A percentile compares a stretch with the other conserved stretches of the same genome.
Conservation (phyloP, 148 eudicot genomes). For the Camellia sinensis region DNA sequence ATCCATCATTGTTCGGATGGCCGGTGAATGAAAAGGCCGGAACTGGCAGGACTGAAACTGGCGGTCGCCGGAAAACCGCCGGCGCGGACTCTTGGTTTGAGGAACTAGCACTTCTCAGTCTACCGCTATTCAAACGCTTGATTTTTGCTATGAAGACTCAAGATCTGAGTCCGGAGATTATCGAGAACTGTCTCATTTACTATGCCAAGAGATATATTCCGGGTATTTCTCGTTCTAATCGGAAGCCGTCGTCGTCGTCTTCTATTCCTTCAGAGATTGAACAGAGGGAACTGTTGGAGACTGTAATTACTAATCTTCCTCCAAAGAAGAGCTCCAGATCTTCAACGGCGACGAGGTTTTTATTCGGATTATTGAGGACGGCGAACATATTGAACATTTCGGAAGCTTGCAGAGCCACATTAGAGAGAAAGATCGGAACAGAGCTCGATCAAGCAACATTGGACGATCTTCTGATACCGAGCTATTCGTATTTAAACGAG, state of each 20-base stretch:
- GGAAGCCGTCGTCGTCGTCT: slow-evolving; percentile 50
- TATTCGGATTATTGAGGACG: slow-evolving; percentile 73
- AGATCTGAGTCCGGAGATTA: slow-evolving; percentile 51
- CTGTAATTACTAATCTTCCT: slow-evolving; percentile 49
- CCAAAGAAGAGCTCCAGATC: slow-evolving; percentile 39
- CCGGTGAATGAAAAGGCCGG: slow-evolving; percentile 51
- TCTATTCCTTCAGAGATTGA: slow-evolving; percentile 60
- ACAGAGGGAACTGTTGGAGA: slow-evolving; percentile 71
- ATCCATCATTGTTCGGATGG: slow-evolving; percentile 88
- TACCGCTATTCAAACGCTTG: slow-evolving; percentile 52
- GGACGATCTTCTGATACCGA: slow-evolving; percentile 87
- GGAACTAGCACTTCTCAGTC: slow-evolving; percentile 48
- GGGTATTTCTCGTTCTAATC: slow-evolving; percentile 54
- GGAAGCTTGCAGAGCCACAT: slow-evolving; percentile 35
- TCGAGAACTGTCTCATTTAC: slow-evolving; percentile 66
- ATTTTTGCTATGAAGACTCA: slow-evolving; percentile 53
- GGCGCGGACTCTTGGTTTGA: slow-evolving; percentile 63
- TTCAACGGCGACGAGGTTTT: slow-evolving; percentile 33
- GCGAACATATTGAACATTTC: slow-evolving; percentile 67
- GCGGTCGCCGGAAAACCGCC: slow-evolving; percentile 14
- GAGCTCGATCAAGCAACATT: slow-evolving; percentile 74
- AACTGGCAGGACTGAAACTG: background rate
- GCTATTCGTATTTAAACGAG: slow-evolving; percentile 87
- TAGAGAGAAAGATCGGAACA: slow-evolving; percentile 79
- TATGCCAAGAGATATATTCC: slow-evolving; percentile 71